Evolutionary conservation across 192 early-diverging fungal species (phyloP).

Genomic region (Rhizophagus sp.): DNA sequence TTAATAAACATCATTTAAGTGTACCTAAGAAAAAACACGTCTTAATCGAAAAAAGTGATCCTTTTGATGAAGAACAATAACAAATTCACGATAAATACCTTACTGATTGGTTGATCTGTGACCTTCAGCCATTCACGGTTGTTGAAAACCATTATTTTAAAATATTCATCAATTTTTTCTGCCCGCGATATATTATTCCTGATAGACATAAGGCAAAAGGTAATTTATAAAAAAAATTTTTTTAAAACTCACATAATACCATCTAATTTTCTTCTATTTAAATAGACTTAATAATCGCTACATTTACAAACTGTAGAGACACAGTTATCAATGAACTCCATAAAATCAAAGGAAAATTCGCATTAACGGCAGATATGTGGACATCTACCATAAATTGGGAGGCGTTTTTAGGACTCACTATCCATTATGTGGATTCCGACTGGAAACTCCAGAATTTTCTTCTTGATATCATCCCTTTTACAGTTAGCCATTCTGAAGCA

Average conservation of each 20-base stretch:
- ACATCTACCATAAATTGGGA: not conserved
- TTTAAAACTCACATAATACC: too few species aligned
- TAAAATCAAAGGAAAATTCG: not conserved
- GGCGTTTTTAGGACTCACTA: slow-evolving; percentile 16
- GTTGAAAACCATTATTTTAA: slow-evolving; percentile 6
- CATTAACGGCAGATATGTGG: slow-evolving; percentile 5
- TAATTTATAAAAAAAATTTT: too few species aligned
- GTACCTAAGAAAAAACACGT: not conserved
- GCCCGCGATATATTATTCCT: not conserved
- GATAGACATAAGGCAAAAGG: not conserved
- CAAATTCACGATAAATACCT: not conserved
- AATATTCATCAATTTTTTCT: not conserved
- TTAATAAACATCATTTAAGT: too few species aligned
- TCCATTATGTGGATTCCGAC: slow-evolving; percentile 5
- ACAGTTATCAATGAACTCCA: not conserved
- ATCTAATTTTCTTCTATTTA: too few species aligned
- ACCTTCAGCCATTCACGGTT: not conserved
- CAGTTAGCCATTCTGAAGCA: not conserved
- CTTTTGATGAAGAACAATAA: not conserved
- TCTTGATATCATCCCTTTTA: slow-evolving; percentile 9
- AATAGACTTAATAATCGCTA: not conserved
- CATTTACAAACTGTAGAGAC: not conserved
- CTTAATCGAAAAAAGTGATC: not conserved
- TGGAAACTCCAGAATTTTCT: slow-evolving; percentile 9
- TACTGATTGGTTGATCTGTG: too few species aligned